phyloP scores from a whole-genome alignment of 2,329 filamentous ascomycete genomes.

The Talaromyces marneffei region DNA sequence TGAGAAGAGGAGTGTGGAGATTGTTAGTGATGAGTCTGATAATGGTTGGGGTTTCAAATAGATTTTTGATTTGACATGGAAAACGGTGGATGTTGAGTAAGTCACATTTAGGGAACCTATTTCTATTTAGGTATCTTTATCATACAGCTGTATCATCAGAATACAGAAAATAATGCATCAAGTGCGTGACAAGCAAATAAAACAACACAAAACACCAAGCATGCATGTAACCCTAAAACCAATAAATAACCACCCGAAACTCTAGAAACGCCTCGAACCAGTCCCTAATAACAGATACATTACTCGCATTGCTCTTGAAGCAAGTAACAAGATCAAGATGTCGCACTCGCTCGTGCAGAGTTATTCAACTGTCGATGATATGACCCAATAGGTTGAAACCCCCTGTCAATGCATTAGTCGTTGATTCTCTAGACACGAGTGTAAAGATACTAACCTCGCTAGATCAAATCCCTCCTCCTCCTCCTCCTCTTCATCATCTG shows the following conservation, averaged over 20 bases:
- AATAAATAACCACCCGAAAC: neutral
- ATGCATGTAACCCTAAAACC: neutral
- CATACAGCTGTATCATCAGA: neutral
- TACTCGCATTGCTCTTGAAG: neutral
- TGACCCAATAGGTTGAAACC: slow-evolving; percentile 45
- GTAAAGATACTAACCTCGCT: slow-evolving; percentile 33
- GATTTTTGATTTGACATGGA: too few species aligned
- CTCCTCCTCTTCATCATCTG: slow-evolving; percentile 37
- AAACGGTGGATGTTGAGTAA: neutral
- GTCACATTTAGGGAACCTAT: neutral
- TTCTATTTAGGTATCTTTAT: neutral
- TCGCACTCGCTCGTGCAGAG: slow-evolving; percentile 32
- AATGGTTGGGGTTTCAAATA: slow-evolving; percentile 60
- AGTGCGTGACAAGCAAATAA: neutral
- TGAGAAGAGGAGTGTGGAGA: slow-evolving; percentile 70
- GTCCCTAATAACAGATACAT: neutral
- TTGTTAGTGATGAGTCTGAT: slow-evolving; percentile 40
- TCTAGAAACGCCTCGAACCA: neutral
- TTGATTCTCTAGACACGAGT: neutral
- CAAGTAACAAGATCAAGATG: slow-evolving; percentile 4
- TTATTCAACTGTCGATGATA: slow-evolving; percentile 41
- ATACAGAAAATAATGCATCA: slow-evolving; percentile 1
- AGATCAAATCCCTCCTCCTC: slow-evolving; percentile 42
- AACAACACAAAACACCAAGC: neutral
- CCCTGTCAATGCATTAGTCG: slow-evolving; percentile 24